phyloP scores from a whole-genome alignment of 1,139 yeast genomes.

The Candida buenavistaensis region DNA sequence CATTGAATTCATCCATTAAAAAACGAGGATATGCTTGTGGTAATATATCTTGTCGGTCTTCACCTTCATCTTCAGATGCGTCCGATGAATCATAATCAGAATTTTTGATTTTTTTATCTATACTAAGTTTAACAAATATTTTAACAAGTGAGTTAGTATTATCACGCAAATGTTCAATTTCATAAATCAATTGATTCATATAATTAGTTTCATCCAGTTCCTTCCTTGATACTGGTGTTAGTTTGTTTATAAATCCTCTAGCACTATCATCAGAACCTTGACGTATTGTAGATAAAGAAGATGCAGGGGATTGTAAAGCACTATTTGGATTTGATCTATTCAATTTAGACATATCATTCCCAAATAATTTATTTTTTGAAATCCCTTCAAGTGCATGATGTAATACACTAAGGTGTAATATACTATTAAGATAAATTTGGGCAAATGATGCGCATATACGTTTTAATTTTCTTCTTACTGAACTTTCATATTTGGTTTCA shows the following conservation, averaged over 20 bases:
- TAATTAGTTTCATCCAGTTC: slow-evolving; percentile 21
- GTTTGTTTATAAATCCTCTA: not conserved
- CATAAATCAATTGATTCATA: slow-evolving; percentile 37
- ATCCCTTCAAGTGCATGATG: slow-evolving; percentile 28
- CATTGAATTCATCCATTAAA: slow-evolving; percentile 61
- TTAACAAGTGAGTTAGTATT: slow-evolving; percentile 31
- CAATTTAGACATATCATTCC: slow-evolving; percentile 31
- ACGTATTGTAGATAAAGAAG: slow-evolving; percentile 27
- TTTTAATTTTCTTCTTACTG: slow-evolving; percentile 49
- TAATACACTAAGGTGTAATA: slow-evolving; percentile 49
- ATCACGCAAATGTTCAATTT: slow-evolving; percentile 32
- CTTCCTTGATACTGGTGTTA: not conserved
- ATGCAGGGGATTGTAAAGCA: slow-evolving; percentile 18
- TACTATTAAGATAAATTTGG: slow-evolving; percentile 60
- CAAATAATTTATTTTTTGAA: slow-evolving; percentile 31
- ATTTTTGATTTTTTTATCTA: slow-evolving; percentile 31
- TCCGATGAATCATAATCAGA: slow-evolving; percentile 45
- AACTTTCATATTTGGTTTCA: slow-evolving; percentile 42
- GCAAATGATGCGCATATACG: slow-evolving; percentile 54
- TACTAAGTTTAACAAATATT: slow-evolving; percentile 31
- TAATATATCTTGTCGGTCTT: slow-evolving; percentile 38
- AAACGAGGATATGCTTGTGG: slow-evolving; percentile 74
- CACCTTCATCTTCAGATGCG: slow-evolving; percentile 34
- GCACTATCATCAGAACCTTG: slow-evolving; percentile 18
- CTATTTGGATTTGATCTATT: slow-evolving; percentile 28